A percentile compares a stretch with the other conserved stretches of the same genome.
phyloP scores from a whole-genome alignment of 345 rosid genomes.

The Euclidium syriacum region DNA sequence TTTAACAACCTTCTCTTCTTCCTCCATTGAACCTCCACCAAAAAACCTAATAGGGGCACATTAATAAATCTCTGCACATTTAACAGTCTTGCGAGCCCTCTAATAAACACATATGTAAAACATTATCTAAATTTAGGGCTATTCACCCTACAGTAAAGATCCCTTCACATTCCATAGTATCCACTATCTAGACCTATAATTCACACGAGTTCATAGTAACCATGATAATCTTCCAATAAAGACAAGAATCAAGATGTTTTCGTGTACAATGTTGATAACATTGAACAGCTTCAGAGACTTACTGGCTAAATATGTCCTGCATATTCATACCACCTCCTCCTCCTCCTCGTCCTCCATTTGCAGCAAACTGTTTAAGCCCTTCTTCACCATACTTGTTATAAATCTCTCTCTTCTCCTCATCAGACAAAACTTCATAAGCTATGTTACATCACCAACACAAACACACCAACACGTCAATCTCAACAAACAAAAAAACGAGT shows the following conservation, averaged over 20 bases:
- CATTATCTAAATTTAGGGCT: neutral
- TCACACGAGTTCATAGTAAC: neutral
- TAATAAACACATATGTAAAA: neutral
- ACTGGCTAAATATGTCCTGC: constrained; percentile 30
- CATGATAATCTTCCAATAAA: neutral
- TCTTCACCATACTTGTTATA: constrained; percentile 94
- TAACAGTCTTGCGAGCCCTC: constrained; percentile 4
- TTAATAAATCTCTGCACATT: neutral
- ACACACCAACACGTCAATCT: neutral
- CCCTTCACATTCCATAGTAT: neutral
- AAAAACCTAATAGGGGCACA: constrained; percentile 48
- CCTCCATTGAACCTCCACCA: constrained; percentile 78
- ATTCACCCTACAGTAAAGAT: neutral
- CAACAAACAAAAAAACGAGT: neutral
- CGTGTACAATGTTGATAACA: neutral
- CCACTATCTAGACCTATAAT: neutral
- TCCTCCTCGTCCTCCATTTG: constrained; percentile 81
- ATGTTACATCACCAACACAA: constrained; percentile 21
- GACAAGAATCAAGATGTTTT: neutral
- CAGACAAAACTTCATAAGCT: constrained; percentile 98
- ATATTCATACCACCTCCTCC: constrained; percentile 42
- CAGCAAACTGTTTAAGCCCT: constrained; percentile 91
- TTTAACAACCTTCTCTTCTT: constrained; percentile 82
- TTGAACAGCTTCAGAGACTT: neutral
- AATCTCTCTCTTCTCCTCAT: constrained; percentile 76